Percentiles rank a stretch among this genome's conserved stretches.
phyloP scores from a whole-genome alignment of 345 rosid species.

The Mercurialis annua region DNA sequence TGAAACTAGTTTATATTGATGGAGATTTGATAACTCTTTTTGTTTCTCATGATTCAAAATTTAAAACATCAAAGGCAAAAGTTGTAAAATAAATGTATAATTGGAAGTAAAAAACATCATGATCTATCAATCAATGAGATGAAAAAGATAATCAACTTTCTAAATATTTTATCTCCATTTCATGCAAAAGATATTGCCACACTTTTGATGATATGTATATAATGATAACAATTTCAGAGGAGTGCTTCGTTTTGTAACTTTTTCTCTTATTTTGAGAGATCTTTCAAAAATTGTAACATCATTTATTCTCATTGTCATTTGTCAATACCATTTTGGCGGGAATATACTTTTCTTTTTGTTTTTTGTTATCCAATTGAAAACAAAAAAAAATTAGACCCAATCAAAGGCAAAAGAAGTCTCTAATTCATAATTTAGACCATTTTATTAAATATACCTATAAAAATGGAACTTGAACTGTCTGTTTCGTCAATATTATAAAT shows the following conservation, averaged over 20 bases:
- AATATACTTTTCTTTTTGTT: slow-evolving; percentile 3
- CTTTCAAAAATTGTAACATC: neutral
- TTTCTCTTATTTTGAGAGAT: slow-evolving; percentile 16
- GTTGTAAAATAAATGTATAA: slow-evolving; percentile 10
- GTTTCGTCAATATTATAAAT: too few relatives aligned
- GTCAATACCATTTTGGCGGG: slow-evolving; percentile 24
- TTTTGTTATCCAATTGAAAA: neutral
- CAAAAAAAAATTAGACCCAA: too few relatives aligned
- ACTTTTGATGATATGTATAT: neutral
- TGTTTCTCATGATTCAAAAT: slow-evolving; percentile 25
- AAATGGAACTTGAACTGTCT: too few relatives aligned
- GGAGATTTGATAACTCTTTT: too few relatives aligned
- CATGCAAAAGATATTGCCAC: slow-evolving; percentile 18
- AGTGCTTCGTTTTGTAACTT: slow-evolving; percentile 18
- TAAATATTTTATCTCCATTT: slow-evolving; percentile 17
- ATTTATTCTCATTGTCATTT: neutral
- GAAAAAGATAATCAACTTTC: slow-evolving; percentile 39
- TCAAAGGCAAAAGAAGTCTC: too few relatives aligned
- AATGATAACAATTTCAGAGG: slow-evolving; percentile 18
- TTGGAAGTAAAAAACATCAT: slow-evolving; percentile 42
- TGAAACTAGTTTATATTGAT: too few relatives aligned
- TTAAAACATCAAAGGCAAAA: slow-evolving; percentile 26
- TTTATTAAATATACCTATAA: too few relatives aligned
- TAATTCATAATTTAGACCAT: too few relatives aligned
- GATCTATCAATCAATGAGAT: slow-evolving; percentile 46